phyloP scores from a whole-genome alignment of 2,329 filamentous ascomycete genomes.

The Fusarium foetens region DNA sequence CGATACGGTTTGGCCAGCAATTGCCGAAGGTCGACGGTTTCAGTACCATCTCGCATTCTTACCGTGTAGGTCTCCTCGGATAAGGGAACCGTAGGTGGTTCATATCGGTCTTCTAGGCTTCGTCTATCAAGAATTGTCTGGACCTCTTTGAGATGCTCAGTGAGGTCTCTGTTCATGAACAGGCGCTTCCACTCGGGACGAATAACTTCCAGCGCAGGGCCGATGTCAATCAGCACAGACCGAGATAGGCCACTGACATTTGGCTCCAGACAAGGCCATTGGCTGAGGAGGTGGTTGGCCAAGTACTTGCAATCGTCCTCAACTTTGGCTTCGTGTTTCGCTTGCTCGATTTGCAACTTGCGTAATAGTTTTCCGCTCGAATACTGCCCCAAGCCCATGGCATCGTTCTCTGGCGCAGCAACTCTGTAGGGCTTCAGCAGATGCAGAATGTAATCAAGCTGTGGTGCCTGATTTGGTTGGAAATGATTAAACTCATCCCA shows the following conservation, averaged over 20 bases:
- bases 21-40: slow-evolving; percentile 29
- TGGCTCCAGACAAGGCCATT: slow-evolving; percentile 44
- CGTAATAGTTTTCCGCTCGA: slow-evolving; percentile 38
- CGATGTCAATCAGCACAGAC: slow-evolving; percentile 38
- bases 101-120: slow-evolving; percentile 20
- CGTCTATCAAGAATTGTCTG: slow-evolving; percentile 36
- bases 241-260: slow-evolving; percentile 19
- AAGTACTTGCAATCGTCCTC: slow-evolving; percentile 41
- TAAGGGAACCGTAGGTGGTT: slow-evolving; percentile 6
- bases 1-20: slow-evolving; percentile 32
- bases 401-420: slow-evolving; percentile 7
- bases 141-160: slow-evolving; percentile 29
- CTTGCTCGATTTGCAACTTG: slow-evolving; percentile 31
- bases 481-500: slow-evolving; percentile 41
- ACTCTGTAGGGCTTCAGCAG: slow-evolving; percentile 37
- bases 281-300: slow-evolving; percentile 35
- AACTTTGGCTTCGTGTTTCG: slow-evolving; percentile 33
- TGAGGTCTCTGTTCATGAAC: slow-evolving; percentile 37
- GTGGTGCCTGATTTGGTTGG: slow-evolving; percentile 35
- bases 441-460: slow-evolving; percentile 28
- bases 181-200: slow-evolving; percentile 42
- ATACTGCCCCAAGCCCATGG: slow-evolving; percentile 25
- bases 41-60: slow-evolving; percentile 34
- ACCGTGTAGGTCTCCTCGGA: slow-evolving; percentile 30
- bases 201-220: slow-evolving; percentile 36